Evolutionary conservation across 805 yeast species (phyloP).

Genomic region (Lipomyces sp.): DNA sequence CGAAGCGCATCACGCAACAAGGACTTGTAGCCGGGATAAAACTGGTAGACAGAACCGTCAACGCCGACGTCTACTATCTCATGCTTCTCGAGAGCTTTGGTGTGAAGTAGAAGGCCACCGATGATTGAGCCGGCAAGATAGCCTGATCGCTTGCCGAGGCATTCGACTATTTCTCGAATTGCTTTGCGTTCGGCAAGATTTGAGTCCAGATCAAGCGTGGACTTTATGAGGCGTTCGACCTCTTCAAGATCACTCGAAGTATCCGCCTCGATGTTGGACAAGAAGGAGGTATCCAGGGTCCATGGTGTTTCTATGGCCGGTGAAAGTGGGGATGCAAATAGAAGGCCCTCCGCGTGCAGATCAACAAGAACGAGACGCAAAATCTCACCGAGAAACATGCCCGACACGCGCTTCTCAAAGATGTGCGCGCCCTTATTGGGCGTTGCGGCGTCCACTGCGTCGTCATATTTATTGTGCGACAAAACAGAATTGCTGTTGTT

Average conservation of each 20-base stretch:
- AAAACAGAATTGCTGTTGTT: slow-evolving; percentile 74
- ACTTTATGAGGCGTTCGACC: slow-evolving; percentile 55
- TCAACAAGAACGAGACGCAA: slow-evolving; percentile 72
- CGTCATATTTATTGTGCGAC: slow-evolving; percentile 78
- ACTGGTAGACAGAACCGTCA: slow-evolving; percentile 92
- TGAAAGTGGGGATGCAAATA: slow-evolving; percentile 43
- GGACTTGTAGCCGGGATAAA: slow-evolving; percentile 84
- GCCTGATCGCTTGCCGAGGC: slow-evolving; percentile 87
- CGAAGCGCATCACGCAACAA: slow-evolving; percentile 76
- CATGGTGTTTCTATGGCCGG: slow-evolving; percentile 58
- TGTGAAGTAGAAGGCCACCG: slow-evolving; percentile 71
- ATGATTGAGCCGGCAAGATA: slow-evolving; percentile 83
- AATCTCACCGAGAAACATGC: slow-evolving; percentile 62
- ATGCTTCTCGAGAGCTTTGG: slow-evolving; percentile 64
- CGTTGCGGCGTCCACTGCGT: slow-evolving; percentile 63
- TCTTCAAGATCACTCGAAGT: slow-evolving; percentile 58
- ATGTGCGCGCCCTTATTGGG: slow-evolving; percentile 84
- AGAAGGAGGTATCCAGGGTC: slow-evolving; percentile 75
- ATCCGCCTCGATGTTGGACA: slow-evolving; percentile 83
- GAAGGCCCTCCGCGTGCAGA: slow-evolving; percentile 50
- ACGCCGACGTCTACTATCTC: slow-evolving; percentile 88
- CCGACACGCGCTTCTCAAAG: slow-evolving; percentile 44
- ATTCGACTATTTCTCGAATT: slow-evolving; percentile 69
- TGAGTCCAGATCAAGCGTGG: slow-evolving; percentile 49
- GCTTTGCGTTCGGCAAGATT: slow-evolving; percentile 70